A percentile compares a stretch with the other conserved stretches of the same genome.
Evolutionary conservation across 805 yeast genomes (phyloP).

Genomic region (Kuraishia ogatae): DNA sequence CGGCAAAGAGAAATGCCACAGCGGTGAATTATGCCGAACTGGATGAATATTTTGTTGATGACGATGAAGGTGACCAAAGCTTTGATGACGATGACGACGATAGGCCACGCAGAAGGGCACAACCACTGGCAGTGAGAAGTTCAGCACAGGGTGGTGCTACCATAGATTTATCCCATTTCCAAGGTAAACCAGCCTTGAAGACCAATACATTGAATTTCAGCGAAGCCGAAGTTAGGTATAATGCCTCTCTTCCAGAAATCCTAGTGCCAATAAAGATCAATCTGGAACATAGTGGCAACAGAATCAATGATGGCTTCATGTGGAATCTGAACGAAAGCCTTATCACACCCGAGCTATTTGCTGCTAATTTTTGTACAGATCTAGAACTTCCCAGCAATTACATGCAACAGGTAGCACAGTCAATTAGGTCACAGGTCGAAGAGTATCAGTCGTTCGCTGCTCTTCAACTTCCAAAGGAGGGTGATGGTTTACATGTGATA

Average conservation of each 20-base stretch:
- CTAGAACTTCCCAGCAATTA: slow-evolving; percentile 66
- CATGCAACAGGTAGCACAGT: slow-evolving; percentile 54
- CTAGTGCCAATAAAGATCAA: slow-evolving; percentile 62
- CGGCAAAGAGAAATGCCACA: slow-evolving; percentile 62
- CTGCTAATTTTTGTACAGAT: slow-evolving; percentile 71
- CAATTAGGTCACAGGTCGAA: slow-evolving; percentile 75
- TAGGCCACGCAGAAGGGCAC: slow-evolving; percentile 9
- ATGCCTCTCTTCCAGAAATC: slow-evolving; percentile 29
- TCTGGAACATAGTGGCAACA: slow-evolving; percentile 47
- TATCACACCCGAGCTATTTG: slow-evolving; percentile 66
- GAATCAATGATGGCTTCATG: slow-evolving; percentile 57
- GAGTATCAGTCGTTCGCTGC: slow-evolving; percentile 59
- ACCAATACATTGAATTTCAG: slow-evolving; percentile 25
- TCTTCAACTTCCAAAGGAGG: slow-evolving; percentile 59
- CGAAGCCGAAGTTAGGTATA: slow-evolving; percentile 23
- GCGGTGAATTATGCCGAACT: slow-evolving; percentile 80
- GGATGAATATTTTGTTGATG: slow-evolving; percentile 41
- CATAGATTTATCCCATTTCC: slow-evolving; percentile 17
- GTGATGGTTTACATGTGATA: slow-evolving; percentile 57
- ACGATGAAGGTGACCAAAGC: slow-evolving; percentile 14
- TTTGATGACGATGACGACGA: slow-evolving; percentile 40
- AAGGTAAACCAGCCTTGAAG: slow-evolving; percentile 30
- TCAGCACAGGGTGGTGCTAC: slow-evolving; percentile 5
- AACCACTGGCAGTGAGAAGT: not conserved
- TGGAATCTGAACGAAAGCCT: slow-evolving; percentile 65